phyloP scores from a whole-genome alignment of 2,329 filamentous ascomycete genomes.

The Domatiomyces globalis region DNA sequence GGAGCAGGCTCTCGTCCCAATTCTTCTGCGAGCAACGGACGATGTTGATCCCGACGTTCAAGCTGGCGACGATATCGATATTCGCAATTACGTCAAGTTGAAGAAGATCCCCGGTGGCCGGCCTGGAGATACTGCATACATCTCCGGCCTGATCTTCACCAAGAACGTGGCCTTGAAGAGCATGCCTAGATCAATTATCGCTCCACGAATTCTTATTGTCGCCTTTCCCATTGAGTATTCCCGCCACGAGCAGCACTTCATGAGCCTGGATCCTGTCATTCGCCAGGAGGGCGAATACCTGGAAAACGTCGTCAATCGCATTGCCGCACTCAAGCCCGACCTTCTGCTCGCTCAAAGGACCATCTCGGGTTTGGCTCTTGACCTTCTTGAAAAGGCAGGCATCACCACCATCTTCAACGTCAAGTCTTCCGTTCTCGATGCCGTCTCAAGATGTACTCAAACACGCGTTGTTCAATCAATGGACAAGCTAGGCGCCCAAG shows the following conservation, averaged over 20 bases:
- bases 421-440: constrained; percentile 87
- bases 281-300: constrained; percentile 92
- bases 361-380: constrained; percentile 78
- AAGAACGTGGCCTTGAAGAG: constrained; percentile 94
- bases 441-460: constrained; percentile 81
- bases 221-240: constrained; percentile 95
- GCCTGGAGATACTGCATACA: constrained; percentile 85
- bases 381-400: constrained; percentile 73
- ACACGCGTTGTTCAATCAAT: constrained; percentile 88
- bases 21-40: constrained; percentile 78
- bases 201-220: constrained; percentile 79
- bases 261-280: constrained; percentile 94
- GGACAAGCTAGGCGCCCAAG: constrained; percentile 71
- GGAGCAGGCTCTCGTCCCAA: constrained; percentile 82
- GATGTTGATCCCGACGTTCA: constrained; percentile 90
- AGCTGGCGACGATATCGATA: constrained; percentile 86
- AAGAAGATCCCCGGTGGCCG: constrained; percentile 89
- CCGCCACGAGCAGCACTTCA: constrained; percentile 83
- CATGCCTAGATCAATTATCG: constrained; percentile 75
- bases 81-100: constrained; percentile 90
- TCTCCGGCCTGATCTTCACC: constrained; percentile 91
- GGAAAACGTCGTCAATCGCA: constrained; percentile 78
- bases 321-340: constrained; percentile 70
- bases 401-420: constrained; percentile 95
- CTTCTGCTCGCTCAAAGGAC: constrained; percentile 84